Base-by-base conservation (phyloP, 345 rosid genomes). In the Camelina laxa region DNA sequence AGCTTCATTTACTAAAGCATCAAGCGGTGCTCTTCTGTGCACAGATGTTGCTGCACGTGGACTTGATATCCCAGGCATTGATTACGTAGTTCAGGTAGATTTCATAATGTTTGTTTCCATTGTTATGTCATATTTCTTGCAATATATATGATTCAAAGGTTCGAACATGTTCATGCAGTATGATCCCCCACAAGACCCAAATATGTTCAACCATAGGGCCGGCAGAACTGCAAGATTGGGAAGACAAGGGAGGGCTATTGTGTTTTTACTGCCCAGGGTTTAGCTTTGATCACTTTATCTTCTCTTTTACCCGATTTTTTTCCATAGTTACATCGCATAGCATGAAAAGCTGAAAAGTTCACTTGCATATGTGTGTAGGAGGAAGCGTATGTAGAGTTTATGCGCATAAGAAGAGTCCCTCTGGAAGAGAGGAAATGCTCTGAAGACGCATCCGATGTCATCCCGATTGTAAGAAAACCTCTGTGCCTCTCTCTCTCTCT, bases 11-110 rank as follows among this genome's bases (percentile, higher is more conserved):
- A 87, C 90, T 3, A 82, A 92, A 57, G 88, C 87, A 70, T 83
- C 91, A 74, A 86, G 86, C 72, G 97, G 91, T 71, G 72, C 83
- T 67, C 97, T 95, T 82, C 84, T 90, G 48, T 92, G 96, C 75
- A 95, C 98, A 60, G 98, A 95, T 82, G 96, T 92, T 21, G 96
- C 99, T 59, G 98, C 99, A 35, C 91, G 97, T 72, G 99, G 98
- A 50, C 90, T 95, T 42, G 98, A 95, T 83, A 95, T 95, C 76
- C 94, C 96, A 0, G 94, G 97, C 54, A 90, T 89, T 83, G 98
- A 92, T 76, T 92, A 84, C 75, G 87, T 95, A 68, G 85, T 95
- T 73, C 98, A 95, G 98, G 98, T 90, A 77, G 55, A 67, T 53
- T 41, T 2, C 38, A 5, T 57, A 19, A 55, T 48, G 67, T 19